These are phyloP conservation scores for Cystobasidium ongulense DNA, from an alignment of 768 basidiomycete genomes.

Conservation along the genomic window DNA sequence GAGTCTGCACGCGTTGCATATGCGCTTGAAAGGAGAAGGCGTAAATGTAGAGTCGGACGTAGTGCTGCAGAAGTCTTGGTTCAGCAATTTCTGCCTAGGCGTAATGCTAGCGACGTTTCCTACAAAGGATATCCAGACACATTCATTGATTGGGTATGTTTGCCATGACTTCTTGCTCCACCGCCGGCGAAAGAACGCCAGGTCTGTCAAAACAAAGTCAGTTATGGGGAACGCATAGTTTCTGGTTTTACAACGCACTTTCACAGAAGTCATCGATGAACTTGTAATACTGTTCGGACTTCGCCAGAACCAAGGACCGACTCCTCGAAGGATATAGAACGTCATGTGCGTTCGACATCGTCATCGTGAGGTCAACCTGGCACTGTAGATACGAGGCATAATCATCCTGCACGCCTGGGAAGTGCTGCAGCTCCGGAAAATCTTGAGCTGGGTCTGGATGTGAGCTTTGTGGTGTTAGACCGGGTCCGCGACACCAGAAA, in stretches of 20 bases:
- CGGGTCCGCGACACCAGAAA: conserved; percentile 37
- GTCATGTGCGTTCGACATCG: conserved; percentile 36
- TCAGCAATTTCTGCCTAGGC: neutral
- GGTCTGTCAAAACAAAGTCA: too few species aligned
- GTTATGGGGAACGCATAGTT: too few species aligned
- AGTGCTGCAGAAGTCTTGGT: neutral
- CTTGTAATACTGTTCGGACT: conserved; percentile 34
- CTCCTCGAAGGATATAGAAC: conserved; percentile 34
- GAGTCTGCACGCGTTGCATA: neutral
- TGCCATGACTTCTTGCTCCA: conserved; percentile 4
- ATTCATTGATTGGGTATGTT: conserved; percentile 9
- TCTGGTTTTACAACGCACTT: too few species aligned
- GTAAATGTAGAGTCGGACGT: conserved; percentile 30
- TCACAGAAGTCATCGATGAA: conserved; percentile 34
- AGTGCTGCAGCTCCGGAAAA: conserved; percentile 33
- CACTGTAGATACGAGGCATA: conserved; percentile 34
- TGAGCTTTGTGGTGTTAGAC: conserved; percentile 22
- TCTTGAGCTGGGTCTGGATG: conserved; percentile 15
- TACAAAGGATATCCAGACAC: conserved; percentile 22
- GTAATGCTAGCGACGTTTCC: neutral
- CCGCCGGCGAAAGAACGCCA: conserved; percentile 5
- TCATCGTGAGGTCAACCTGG: conserved; percentile 13
- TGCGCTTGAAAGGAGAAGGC: conserved; percentile 38
- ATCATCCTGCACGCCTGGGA: conserved; percentile 35
- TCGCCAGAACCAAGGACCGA: conserved; percentile 31